Base-by-base conservation (phyloP, 805 yeast species). In the Saccharomycopsis guyanensis region DNA sequence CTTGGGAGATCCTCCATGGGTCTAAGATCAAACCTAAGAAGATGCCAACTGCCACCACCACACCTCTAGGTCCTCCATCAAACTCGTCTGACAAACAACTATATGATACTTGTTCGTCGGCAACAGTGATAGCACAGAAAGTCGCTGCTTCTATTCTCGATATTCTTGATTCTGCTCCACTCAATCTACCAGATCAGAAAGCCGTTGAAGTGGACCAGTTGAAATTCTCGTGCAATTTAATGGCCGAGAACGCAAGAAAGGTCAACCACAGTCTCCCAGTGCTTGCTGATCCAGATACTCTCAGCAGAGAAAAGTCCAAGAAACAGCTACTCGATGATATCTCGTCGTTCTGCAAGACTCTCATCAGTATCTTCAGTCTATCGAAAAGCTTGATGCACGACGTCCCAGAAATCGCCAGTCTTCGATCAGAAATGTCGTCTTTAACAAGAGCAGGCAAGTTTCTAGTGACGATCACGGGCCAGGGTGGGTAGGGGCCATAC, bases 1-100 rank as follows among this genome's bases (percentile, higher is more conserved):
- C 75, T 0, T 67, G 66, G 52, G 55, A 53, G 39, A 54, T 69
- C 1, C 46, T 69, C 20, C 18, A 18, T 15, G 32, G 32, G 32
- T n/a, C n/a, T n/a, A n/a, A n/a, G n/a, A n/a, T n/a, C n/a, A 27
- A 27, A 10, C 32, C 32, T 27, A 8, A 8, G 13, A 8, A 27
- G 13, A 13, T 13, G 13, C 32, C 32, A 27, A 27, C 12, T 8
- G 13, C 32, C 8, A 27, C 32, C 8, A 27, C 13, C 8, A n/a
- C n/a, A n/a, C n/a, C n/a, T n/a, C n/a, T n/a, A n/a, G n/a, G n/a
- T n/a, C n/a, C n/a, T n/a, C n/a, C n/a, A n/a, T n/a, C n/a, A n/a
- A n/a, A n/a, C n/a, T n/a, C n/a, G n/a, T n/a, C n/a, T n/a, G 37
- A 33, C 6, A 15, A 18, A 12, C 18, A 33, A 15, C 19, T 33